These are phyloP conservation scores for Neurospora africana DNA, from an alignment of 495 filamentous ascomycete genomes.

Conservation along the genomic window DNA sequence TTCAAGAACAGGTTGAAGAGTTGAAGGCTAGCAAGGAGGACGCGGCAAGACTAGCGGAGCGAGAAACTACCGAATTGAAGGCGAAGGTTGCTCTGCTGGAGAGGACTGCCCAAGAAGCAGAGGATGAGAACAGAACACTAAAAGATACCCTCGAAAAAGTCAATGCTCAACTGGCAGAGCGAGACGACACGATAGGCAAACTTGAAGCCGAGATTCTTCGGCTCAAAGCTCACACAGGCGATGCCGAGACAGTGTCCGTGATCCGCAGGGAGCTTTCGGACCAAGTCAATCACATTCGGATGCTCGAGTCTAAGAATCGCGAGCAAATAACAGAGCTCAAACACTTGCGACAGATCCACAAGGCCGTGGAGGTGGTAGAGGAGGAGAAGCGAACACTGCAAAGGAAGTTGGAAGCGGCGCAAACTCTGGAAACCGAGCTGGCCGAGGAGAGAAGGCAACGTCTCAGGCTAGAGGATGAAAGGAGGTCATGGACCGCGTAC, in stretches of 20 bases:
- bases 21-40: constrained; percentile 57
- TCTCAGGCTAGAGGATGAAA: constrained; percentile 81
- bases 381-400: constrained; percentile 87
- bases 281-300: constrained; percentile 80
- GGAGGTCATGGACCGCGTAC: constrained; percentile 75
- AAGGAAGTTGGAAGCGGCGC: constrained; percentile 62
- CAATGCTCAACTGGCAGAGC: constrained; percentile 56
- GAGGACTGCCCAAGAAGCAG: constrained; percentile 57
- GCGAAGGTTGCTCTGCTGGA: constrained; percentile 57
- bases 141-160: constrained; percentile 49
- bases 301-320: constrained; percentile 66
- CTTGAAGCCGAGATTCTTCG: constrained; percentile 75
- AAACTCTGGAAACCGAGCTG: constrained; percentile 62
- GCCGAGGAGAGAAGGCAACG: constrained; percentile 69
- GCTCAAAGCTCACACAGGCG: constrained; percentile 73
- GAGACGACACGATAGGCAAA: constrained; percentile 56
- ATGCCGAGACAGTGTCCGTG: constrained; percentile 69
- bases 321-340: constrained; percentile 74
- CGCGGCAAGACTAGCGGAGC: constrained; percentile 58
- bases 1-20: constrained; percentile 75
- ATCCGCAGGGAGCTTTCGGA: constrained; percentile 78
- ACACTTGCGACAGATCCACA: constrained; percentile 64
- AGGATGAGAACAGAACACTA: constrained; percentile 57
- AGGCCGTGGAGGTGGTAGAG: constrained; percentile 84
- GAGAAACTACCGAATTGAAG: constrained; percentile 60